Conservation (phyloP, 371 early-diverging fungal species). For the Mortierella sp. region DNA sequence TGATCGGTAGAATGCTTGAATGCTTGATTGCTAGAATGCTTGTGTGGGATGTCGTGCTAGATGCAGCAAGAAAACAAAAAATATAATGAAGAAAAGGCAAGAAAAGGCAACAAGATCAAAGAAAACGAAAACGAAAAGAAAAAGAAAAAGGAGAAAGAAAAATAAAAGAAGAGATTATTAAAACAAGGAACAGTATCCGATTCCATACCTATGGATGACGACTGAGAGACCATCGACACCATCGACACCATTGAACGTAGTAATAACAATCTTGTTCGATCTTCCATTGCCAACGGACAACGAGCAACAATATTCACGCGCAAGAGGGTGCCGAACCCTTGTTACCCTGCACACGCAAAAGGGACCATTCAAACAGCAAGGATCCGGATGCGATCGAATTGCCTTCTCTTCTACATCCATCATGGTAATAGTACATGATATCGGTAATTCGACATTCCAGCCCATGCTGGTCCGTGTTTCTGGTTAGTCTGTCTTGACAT, state of each 20-base stretch:
- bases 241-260: neutral
- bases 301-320: neutral
- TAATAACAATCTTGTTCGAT: neutral
- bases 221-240: neutral
- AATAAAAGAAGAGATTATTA: neutral
- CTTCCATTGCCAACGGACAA: constrained; percentile 28
- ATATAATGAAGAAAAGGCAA: neutral
- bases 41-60: neutral
- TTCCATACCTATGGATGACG: constrained; percentile 4
- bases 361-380: neutral
- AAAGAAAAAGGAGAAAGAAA: neutral
- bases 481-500: neutral
- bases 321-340: neutral
- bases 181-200: neutral
- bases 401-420: neutral
- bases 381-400: neutral
- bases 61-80: neutral
- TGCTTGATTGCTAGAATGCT: neutral
- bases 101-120: too few species aligned
- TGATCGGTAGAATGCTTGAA: too few species aligned
- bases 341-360: neutral
- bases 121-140: neutral
- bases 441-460: neutral
- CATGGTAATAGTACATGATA: neutral
- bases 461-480: neutral